phyloP scores from a whole-genome alignment of 2,329 filamentous ascomycete species.

The Stagonosporopsis cucurbitacearum region DNA sequence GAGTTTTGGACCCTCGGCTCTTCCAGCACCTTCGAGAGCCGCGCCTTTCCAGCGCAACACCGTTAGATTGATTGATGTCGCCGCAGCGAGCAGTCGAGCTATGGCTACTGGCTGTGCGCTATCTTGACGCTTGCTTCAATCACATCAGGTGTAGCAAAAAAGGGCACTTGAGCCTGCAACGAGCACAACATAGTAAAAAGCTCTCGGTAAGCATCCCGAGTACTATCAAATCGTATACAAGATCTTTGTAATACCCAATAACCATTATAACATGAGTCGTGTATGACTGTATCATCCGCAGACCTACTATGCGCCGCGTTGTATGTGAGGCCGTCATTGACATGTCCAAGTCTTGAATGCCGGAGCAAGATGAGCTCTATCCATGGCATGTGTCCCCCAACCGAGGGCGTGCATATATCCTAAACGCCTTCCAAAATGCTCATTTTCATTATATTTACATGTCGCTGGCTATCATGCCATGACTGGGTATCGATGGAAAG shows the following conservation, averaged over 20 bases:
- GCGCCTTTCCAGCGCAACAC: slow-evolving; percentile 2
- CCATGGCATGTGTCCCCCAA: slow-evolving; percentile 9
- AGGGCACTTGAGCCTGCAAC: background rate
- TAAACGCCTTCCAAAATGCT: slow-evolving; percentile 45
- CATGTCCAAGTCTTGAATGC: slow-evolving; percentile 5
- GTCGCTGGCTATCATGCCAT: slow-evolving; percentile 29
- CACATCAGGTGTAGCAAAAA: background rate
- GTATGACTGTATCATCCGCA: slow-evolving; percentile 7
- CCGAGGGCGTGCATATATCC: slow-evolving; percentile 16
- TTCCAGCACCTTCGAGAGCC: slow-evolving; percentile 36
- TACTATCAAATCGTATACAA: background rate
- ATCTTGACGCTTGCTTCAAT: background rate
- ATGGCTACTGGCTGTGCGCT: background rate
- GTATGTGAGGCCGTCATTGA: slow-evolving; percentile 14
- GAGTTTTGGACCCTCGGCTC: slow-evolving; percentile 26
- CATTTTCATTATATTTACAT: slow-evolving; percentile 37
- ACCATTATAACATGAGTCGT: slow-evolving; percentile 3
- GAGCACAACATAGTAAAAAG: slow-evolving; percentile 3
- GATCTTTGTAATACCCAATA: slow-evolving; percentile 4
- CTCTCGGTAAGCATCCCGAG: slow-evolving; percentile 3
- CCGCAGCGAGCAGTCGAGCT: background rate
- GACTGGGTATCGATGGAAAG: slow-evolving; percentile 46
- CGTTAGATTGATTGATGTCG: background rate
- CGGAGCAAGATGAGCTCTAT: slow-evolving; percentile 6
- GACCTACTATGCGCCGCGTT: slow-evolving; percentile 2